These are phyloP conservation scores for Ophiostoma piceae DNA, from an alignment of 2,329 filamentous ascomycete species.

Conservation along the genomic window DNA sequence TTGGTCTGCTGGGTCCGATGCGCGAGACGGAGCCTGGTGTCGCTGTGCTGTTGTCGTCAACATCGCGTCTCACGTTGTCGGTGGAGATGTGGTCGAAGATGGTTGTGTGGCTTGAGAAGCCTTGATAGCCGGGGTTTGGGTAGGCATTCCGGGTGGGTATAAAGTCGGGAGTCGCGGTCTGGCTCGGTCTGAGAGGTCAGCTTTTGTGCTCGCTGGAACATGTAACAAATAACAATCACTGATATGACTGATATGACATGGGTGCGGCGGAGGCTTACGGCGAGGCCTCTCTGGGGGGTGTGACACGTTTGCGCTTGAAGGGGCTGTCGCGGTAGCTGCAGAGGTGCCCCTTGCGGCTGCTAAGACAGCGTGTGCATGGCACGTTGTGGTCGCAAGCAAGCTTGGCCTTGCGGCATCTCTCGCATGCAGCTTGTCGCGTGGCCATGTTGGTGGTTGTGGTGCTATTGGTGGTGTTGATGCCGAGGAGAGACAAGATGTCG, in stretches of 20 bases:
- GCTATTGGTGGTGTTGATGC: constrained; percentile 7
- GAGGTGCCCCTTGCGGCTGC: constrained; percentile 9
- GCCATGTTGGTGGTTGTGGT: constrained; percentile 10
- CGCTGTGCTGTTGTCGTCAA: neutral
- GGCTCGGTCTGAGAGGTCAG: constrained; percentile 10
- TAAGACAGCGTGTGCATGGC: constrained; percentile 1
- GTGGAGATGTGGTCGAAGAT: constrained; percentile 10
- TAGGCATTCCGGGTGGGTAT: constrained; percentile 9
- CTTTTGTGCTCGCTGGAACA: neutral
- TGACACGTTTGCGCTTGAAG: constrained; percentile 9
- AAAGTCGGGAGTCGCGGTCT: constrained; percentile 2
- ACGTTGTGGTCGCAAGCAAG: constrained; percentile 4
- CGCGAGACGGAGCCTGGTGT: neutral
- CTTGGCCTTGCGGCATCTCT: constrained; percentile 16
- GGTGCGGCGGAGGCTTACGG: constrained; percentile 5
- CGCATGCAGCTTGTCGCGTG: constrained; percentile 11
- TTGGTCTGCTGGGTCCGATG: neutral
- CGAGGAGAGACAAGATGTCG: constrained; percentile 11
- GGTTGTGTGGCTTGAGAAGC: constrained; percentile 15
- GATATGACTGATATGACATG: neutral
- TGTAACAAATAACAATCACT: too few relatives aligned
- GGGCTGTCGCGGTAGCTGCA: constrained; percentile 15
- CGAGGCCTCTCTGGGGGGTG: neutral
- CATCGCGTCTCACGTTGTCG: constrained; percentile 6
- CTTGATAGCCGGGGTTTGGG: constrained; percentile 13